A percentile compares a stretch with the other conserved stretches of the same genome.
Evolutionary conservation across 371 early-diverging fungal genomes (phyloP).

Genomic region (Mortierella sp.): DNA sequence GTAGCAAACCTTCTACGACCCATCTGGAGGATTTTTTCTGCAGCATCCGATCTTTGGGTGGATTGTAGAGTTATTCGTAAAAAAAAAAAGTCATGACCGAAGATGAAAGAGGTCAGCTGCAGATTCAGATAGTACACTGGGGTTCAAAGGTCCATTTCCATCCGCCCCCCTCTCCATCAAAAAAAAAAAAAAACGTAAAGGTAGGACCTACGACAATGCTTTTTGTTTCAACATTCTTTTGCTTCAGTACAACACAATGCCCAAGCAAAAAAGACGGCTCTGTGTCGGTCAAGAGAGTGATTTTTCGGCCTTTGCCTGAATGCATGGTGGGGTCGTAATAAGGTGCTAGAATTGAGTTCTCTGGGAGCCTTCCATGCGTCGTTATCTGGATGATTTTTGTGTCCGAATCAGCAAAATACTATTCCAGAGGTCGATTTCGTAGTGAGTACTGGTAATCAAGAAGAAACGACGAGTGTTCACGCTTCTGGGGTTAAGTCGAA

Average conservation of each 20-base stretch:
- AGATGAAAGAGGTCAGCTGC: background rate
- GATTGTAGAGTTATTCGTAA: too few relatives aligned
- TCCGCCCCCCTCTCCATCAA: background rate
- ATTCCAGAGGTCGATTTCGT: too few relatives aligned
- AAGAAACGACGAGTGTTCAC: background rate
- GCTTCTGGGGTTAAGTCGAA: background rate
- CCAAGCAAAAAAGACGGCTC: constrained; percentile 15
- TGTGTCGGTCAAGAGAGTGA: constrained; percentile 29
- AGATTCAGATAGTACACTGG: too few relatives aligned
- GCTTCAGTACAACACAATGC: constrained; percentile 23
- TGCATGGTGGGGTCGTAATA: constrained; percentile 17
- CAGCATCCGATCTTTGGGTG: too few relatives aligned
- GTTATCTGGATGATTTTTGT: constrained; percentile 34
- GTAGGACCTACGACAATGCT: constrained; percentile 26
- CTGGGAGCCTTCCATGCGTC: constrained; percentile 20
- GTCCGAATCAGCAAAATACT: constrained; percentile 41
- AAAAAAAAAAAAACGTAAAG: background rate
- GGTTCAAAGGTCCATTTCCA: background rate
- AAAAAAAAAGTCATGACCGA: background rate
- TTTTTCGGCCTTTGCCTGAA: constrained; percentile 21
- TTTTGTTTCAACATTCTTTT: constrained; percentile 30
- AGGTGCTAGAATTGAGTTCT: constrained; percentile 32
- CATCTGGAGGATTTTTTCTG: too few relatives aligned
- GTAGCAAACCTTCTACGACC: too few relatives aligned
- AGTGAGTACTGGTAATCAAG: background rate